Conservation (phyloP, 306 rosid genomes). For the Cicer bijugum region DNA sequence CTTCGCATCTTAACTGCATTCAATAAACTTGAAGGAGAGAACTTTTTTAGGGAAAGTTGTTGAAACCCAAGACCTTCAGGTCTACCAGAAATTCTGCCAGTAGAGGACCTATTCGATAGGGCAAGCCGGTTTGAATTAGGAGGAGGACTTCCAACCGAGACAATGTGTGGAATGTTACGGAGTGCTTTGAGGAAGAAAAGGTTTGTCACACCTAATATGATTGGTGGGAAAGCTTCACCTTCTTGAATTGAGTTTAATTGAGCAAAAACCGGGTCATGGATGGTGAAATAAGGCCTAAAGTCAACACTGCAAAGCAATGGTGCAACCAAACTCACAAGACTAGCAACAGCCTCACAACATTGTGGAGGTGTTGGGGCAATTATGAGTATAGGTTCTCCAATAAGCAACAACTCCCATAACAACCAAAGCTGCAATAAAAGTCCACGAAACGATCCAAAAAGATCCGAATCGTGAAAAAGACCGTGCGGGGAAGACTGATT, state of each 20-base stretch:
- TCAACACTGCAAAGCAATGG: constrained; percentile 89
- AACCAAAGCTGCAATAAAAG: constrained; percentile 90
- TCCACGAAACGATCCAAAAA: constrained; percentile 82
- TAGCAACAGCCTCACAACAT: constrained; percentile 93
- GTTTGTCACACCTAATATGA: constrained; percentile 91
- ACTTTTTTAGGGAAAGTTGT: constrained; percentile 73
- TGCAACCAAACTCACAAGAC: constrained; percentile 94
- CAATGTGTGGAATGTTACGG: constrained; percentile 69
- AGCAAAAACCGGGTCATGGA: constrained; percentile 82
- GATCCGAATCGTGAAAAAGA: constrained; percentile 88
- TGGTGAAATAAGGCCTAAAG: constrained; percentile 94
- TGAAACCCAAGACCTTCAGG: constrained; percentile 74
- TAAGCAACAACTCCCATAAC: constrained; percentile 86
- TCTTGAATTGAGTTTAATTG: constrained; percentile 72
- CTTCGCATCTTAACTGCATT: constrained; percentile 83
- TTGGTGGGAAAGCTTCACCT: constrained; percentile 74
- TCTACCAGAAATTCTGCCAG: constrained; percentile 61
- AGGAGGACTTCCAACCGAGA: constrained; percentile 92
- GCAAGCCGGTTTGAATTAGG: constrained; percentile 61
- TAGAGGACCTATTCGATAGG: constrained; percentile 58
- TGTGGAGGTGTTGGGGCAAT: constrained; percentile 96
- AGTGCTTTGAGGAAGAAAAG: constrained; percentile 92
- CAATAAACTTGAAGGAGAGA: constrained; percentile 80
- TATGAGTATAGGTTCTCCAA: constrained; percentile 90
- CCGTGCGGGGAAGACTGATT: constrained; percentile 79